Evolutionary conservation across 345 rosid genomes (phyloP).

Genomic region (Boechera retrofracta): DNA sequence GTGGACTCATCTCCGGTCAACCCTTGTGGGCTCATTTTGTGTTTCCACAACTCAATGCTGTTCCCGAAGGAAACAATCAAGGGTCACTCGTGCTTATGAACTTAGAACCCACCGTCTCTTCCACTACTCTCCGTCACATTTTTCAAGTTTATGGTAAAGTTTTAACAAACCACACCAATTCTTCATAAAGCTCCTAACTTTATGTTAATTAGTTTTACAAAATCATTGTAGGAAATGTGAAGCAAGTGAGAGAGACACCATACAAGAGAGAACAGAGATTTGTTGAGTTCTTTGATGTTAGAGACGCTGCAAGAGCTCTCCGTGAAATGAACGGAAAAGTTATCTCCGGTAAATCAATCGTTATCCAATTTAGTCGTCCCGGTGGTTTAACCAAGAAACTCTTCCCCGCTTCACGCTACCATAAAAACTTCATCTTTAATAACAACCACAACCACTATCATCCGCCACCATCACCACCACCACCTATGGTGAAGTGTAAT

Average conservation of each 20-base stretch:
- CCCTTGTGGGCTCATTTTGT: conserved; percentile 75
- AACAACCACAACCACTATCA: neutral
- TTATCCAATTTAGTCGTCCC: conserved; percentile 85
- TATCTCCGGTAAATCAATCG: conserved; percentile 60
- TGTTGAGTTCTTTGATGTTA: conserved; percentile 79
- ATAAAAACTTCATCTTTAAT: conserved; percentile 41
- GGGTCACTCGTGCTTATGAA: conserved; percentile 88
- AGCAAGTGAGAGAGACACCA: conserved; percentile 91
- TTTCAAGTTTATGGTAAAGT: conserved; percentile 69
- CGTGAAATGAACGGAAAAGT: conserved; percentile 71
- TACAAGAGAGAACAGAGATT: conserved; percentile 82
- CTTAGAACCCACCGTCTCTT: conserved; percentile 72
- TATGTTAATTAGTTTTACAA: neutral
- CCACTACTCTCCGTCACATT: conserved; percentile 53
- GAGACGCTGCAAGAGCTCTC: conserved; percentile 82
- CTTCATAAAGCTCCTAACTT: neutral
- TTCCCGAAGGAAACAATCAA: conserved; percentile 79
- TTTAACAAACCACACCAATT: no score
- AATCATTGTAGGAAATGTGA: conserved; percentile 61
- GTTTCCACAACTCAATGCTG: conserved; percentile 61
- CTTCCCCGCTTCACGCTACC: conserved; percentile 38
- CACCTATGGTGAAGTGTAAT: conserved; percentile 27
- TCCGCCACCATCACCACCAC: conserved; percentile 21
- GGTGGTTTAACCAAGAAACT: conserved; percentile 70
- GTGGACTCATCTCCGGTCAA: conserved; percentile 60